Evolutionary conservation across 2,329 filamentous ascomycete genomes (phyloP), one percentile per base, ranked within the genome.

Genomic region (Apiospora pterosperma): DNA sequence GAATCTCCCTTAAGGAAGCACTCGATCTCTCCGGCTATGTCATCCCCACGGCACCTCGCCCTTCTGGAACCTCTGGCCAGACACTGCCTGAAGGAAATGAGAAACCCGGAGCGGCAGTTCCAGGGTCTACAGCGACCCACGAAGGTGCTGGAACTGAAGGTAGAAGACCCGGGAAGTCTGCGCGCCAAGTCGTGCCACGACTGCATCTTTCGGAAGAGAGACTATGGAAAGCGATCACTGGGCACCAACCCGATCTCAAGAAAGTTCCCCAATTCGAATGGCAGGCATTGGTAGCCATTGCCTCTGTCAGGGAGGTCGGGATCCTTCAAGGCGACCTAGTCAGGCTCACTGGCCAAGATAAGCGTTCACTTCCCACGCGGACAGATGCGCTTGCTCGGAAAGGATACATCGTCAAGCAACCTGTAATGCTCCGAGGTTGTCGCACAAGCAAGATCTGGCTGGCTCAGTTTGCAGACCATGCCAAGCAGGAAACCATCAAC

Each of bases 391-490:
- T 90, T 1, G 81, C 84, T 5, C 80, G 81, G 67, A 88, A 89
- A 70, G 86, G 87, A 19, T 89, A 89, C 67, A 85, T 88, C 59
- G 82, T 82, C 61, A 90, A 90, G 73, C 81, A 86, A 44, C 85
- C 85, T 4, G 83, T 85, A 1, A 81, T 88, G 23, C 81, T 87
- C 12, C 80, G 83, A 61, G 85, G 85, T 41, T 85, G 82, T 64
- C 88, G 87, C 70, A 88, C 87, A 1, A 89, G 86, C 77, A 87
- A 87, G 71, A 77, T 89, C 62, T 89, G 86, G 84, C 80, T 89
- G 59, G 81, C 82, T 58, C 77, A 79, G 34, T 88, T 87, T 70
- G 82, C 85, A 0, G 66, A 73, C 23, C 63, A 66, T 41, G 73
- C 85, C 81, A 36, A 76, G 78, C 12, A 76, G 74, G 65, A 77